A percentile compares a stretch with the other conserved stretches of the same genome.
phyloP scores from a whole-genome alignment of 805 yeast species.

The Ogataea glucozyma region DNA sequence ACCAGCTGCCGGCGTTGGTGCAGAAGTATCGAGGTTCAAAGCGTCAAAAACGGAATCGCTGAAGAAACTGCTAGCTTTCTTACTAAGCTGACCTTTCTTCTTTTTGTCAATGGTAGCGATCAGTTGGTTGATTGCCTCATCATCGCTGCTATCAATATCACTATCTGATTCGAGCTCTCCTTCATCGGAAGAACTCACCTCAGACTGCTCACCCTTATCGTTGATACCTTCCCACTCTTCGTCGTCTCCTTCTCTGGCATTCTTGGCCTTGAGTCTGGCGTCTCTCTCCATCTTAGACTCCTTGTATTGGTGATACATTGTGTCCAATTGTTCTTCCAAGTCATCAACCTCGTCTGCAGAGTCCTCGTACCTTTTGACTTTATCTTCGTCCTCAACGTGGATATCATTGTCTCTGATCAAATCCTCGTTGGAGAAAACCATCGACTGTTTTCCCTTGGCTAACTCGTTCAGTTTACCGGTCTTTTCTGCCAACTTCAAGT shows the following conservation, averaged over 20 bases:
- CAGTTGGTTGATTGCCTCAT: slow-evolving; percentile 62
- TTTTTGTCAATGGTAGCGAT: slow-evolving; percentile 55
- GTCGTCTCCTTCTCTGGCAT: slow-evolving; percentile 71
- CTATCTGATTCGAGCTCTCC: slow-evolving; percentile 47
- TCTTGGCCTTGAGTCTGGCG: slow-evolving; percentile 67
- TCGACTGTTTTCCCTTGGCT: slow-evolving; percentile 71
- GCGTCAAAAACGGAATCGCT: slow-evolving; percentile 55
- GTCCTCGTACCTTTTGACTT: slow-evolving; percentile 30
- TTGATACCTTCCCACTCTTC: slow-evolving; percentile 81
- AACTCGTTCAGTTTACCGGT: slow-evolving; percentile 77
- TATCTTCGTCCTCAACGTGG: slow-evolving; percentile 49
- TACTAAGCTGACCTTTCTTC: slow-evolving; percentile 44
- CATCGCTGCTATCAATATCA: slow-evolving; percentile 61
- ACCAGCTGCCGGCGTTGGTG: background rate
- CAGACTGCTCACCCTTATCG: slow-evolving; percentile 39
- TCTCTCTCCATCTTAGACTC: slow-evolving; percentile 65
- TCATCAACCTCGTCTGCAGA: slow-evolving; percentile 59
- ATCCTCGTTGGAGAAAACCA: slow-evolving; percentile 61
- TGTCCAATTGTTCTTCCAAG: slow-evolving; percentile 79
- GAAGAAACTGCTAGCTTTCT: slow-evolving; percentile 45
- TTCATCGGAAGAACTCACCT: slow-evolving; percentile 38
- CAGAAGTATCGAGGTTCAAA: slow-evolving; percentile 43
- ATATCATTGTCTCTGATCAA: slow-evolving; percentile 56
- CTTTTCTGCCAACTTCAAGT: slow-evolving; percentile 80
- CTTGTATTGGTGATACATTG: slow-evolving; percentile 75